Base-by-base conservation (phyloP, 164 flowering plant genomes). In the Magnolia kwangsiensis region DNA sequence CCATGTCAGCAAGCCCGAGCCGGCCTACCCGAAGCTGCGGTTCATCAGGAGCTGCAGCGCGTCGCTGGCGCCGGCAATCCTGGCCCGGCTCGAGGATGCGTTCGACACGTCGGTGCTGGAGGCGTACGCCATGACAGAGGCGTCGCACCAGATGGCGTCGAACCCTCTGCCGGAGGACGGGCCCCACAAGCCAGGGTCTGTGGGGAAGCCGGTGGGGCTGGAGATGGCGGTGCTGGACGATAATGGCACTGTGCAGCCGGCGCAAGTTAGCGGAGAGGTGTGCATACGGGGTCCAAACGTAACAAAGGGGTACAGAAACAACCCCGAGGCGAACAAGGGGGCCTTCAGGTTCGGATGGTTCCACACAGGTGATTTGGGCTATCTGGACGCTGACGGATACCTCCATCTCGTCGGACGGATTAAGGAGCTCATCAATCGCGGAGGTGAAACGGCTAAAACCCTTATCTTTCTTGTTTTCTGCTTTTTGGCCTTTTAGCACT, bases 361-460 rank as follows among this genome's bases (percentile, higher is more conserved):
- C 72, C 99, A 92, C 69, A 96, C 99, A 0, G 98, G 99, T 5
- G 99, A 96, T 70, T 1, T 94, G 10, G 99, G 98, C 27, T 89
- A 68, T 72, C 69, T 96, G 19, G 98, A 96, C 71, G 74, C 87
- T 0, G 97, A 92, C 70, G 98, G 99, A 0, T 96, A 90, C 74
- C 86, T 96, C 83, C 91, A 89, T 82, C 87, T 96, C 1, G 98
- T 94, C 49, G 99, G 99, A 27, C 88, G 98, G 75, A 96, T 96
- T 80, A 96, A 96, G 90, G 99, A 96, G 85, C 90, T 96, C 37
- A 88, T 96, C 81, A 96, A 96, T 82, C 94, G 99, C 7, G 99
- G 99, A 91, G 99, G 98, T 96, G 87, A 51, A 50, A 37, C 45
- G 45, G 7, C 63, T 65, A 1, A n/a, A 0, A 72, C 23, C 21